Conservation (phyloP, 306 rosid genomes). For the Hippophae rhamnoides region DNA sequence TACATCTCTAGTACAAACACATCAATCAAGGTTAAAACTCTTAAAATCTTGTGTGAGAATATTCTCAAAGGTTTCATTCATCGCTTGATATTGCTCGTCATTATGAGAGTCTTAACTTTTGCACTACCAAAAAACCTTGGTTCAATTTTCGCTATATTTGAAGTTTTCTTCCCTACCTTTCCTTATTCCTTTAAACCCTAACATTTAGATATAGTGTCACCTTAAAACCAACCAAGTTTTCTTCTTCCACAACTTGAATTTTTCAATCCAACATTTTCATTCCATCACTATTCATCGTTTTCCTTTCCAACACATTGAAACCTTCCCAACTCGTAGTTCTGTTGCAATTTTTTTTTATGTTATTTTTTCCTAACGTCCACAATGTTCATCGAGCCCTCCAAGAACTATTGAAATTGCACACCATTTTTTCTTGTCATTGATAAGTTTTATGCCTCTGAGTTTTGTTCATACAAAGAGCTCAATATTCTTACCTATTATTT, state of each 20-base stretch:
- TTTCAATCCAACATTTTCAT: constrained; percentile 22
- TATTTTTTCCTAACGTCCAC: constrained; percentile 10
- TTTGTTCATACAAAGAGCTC: constrained; percentile 6
- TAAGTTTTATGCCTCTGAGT: constrained; percentile 13
- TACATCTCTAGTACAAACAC: too few species aligned
- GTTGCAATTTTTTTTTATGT: not conserved
- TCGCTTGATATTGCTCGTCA: too few species aligned
- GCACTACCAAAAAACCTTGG: too few species aligned
- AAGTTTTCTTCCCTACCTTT: too few species aligned
- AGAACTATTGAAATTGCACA: constrained; percentile 2
- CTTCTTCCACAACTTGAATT: constrained; percentile 12
- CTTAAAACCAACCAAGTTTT: too few species aligned
- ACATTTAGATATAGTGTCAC: too few species aligned
- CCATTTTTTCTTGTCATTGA: constrained; percentile 19
- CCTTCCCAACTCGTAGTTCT: not conserved
- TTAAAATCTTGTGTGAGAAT: too few species aligned
- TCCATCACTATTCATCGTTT: constrained; percentile 25
- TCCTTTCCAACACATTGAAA: constrained; percentile 3
- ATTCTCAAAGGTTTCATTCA: too few species aligned
- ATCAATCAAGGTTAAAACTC: too few species aligned
- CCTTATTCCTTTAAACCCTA: too few species aligned
- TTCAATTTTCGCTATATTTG: too few species aligned
- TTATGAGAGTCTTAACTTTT: too few species aligned
- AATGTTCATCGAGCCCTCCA: constrained; percentile 7
- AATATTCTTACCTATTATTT: constrained; percentile 21